These are phyloP conservation scores for Penicillium riverlandense DNA, from an alignment of 495 filamentous ascomycete genomes.

Conservation along the genomic window DNA sequence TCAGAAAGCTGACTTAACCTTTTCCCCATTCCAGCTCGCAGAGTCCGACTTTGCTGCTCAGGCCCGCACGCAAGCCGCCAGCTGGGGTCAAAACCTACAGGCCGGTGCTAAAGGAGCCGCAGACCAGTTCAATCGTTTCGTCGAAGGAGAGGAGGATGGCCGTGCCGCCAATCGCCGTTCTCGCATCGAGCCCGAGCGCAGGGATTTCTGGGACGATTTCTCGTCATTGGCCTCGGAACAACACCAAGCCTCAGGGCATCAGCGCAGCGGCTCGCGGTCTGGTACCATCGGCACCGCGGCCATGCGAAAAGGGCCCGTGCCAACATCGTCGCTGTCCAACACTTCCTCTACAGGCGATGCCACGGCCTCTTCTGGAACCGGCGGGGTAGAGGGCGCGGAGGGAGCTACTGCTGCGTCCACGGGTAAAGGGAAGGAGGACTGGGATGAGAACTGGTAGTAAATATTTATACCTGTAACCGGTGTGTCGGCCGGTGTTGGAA, in stretches of 20 bases:
- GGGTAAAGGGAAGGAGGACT: slow-evolving; percentile 47
- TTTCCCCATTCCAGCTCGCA: slow-evolving; percentile 45
- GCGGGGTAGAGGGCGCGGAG: slow-evolving; percentile 25
- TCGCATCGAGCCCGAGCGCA: slow-evolving; percentile 55
- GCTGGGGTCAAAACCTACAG: slow-evolving; percentile 57
- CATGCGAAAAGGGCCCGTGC: slow-evolving; percentile 54
- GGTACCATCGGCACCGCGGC: slow-evolving; percentile 65
- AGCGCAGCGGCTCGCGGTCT: slow-evolving; percentile 21
- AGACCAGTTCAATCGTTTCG: slow-evolving; percentile 73
- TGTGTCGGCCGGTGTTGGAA: neutral
- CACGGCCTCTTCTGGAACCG: slow-evolving; percentile 21
- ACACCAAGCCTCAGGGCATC: slow-evolving; percentile 35
- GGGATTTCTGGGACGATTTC: slow-evolving; percentile 87
- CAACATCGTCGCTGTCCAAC: slow-evolving; percentile 6
- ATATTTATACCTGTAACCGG: neutral
- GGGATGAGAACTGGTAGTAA: slow-evolving; percentile 60
- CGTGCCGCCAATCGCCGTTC: slow-evolving; percentile 1
- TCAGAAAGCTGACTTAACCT: too few species aligned
- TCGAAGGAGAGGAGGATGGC: slow-evolving; percentile 54
- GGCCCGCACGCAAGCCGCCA: slow-evolving; percentile 62
- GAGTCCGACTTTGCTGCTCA: slow-evolving; percentile 85
- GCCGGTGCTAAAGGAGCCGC: slow-evolving; percentile 62
- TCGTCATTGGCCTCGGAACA: slow-evolving; percentile 51
- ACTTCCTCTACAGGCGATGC: slow-evolving; percentile 9
- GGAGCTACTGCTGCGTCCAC: slow-evolving; percentile 25